These are phyloP conservation scores for Primulina eburnea DNA, from an alignment of 257 asterid genomes.

Conservation along the genomic window DNA sequence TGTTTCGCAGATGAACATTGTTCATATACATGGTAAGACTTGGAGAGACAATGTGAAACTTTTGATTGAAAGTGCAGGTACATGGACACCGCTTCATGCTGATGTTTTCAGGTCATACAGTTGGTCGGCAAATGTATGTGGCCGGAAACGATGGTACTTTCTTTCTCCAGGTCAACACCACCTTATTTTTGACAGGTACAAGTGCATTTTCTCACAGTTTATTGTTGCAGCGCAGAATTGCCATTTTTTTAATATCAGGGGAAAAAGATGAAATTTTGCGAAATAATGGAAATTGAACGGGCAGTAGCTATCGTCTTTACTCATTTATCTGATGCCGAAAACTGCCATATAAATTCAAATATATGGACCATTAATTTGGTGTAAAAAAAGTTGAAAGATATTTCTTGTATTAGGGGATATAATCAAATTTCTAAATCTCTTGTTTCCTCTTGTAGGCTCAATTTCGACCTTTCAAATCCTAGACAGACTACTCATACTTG, in stretches of 20 bases:
- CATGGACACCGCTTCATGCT: conserved; percentile 99
- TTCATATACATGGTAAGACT: neutral
- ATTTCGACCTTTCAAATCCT: too few relatives aligned
- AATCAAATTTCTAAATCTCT: neutral
- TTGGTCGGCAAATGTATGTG: conserved; percentile 97
- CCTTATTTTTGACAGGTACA: conserved; percentile 76
- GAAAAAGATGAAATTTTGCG: conserved; percentile 1
- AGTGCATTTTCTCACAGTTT: conserved; percentile 9
- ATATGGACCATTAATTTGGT: neutral
- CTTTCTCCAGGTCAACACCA: conserved; percentile 74
- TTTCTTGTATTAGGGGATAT: neutral
- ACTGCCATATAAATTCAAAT: neutral
- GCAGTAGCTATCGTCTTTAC: neutral
- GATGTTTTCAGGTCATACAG: conserved; percentile 98
- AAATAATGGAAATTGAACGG: neutral
- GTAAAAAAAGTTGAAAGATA: neutral
- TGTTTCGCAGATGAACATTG: too few relatives aligned
- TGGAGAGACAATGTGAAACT: neutral
- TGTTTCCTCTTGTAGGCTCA: neutral
- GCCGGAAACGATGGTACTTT: conserved; percentile 88
- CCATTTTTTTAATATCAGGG: conserved; percentile 3
- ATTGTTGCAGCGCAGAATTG: neutral
- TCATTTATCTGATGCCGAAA: neutral
- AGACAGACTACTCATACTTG: conserved; percentile 1
- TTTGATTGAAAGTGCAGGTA: conserved; percentile 44